These are phyloP conservation scores for Babesia microti DNA, from an alignment of 169 alveolate species.

Conservation along the genomic window DNA sequence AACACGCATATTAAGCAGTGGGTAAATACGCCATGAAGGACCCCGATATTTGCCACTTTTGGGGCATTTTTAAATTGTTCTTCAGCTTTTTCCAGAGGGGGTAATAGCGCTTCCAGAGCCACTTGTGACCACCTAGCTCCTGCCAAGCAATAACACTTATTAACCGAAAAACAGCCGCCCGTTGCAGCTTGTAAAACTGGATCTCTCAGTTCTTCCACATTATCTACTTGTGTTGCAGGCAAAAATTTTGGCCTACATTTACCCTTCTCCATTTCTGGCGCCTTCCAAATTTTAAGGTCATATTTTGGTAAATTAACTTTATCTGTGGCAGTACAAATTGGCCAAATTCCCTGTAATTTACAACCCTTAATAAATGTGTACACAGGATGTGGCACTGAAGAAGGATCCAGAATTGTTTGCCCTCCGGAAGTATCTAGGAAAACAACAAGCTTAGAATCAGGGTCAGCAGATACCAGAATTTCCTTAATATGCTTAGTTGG, in stretches of 20 bases:
- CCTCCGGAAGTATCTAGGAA: conserved; percentile 76
- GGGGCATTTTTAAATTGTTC: background rate
- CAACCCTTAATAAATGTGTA: conserved; percentile 74
- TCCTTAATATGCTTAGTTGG: conserved; percentile 66
- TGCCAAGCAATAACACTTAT: conserved; percentile 61
- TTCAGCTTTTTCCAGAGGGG: conserved; percentile 35
- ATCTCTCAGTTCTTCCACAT: conserved; percentile 63
- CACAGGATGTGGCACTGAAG: conserved; percentile 49
- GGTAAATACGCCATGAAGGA: conserved; percentile 72
- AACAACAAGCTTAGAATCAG: conserved; percentile 57
- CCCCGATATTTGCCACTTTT: conserved; percentile 1
- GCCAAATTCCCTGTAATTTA: conserved; percentile 80
- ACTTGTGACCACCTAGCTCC: conserved; percentile 70
- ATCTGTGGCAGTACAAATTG: conserved; percentile 73
- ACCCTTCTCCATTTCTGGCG: conserved; percentile 65
- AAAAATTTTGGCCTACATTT: conserved; percentile 69
- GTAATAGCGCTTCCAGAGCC: conserved; percentile 69
- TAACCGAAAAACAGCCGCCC: conserved; percentile 21
- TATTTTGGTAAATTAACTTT: conserved; percentile 68
- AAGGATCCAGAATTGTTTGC: conserved; percentile 77
- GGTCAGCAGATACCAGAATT: conserved; percentile 49
- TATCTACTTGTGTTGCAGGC: conserved; percentile 68
- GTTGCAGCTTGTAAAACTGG: conserved; percentile 52
- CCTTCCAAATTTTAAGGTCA: conserved; percentile 58
- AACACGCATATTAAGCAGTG: conserved; percentile 59